These are phyloP conservation scores for Talaromyces sp. DNA, from an alignment of 2,329 filamentous ascomycete species.

Conservation along the genomic window DNA sequence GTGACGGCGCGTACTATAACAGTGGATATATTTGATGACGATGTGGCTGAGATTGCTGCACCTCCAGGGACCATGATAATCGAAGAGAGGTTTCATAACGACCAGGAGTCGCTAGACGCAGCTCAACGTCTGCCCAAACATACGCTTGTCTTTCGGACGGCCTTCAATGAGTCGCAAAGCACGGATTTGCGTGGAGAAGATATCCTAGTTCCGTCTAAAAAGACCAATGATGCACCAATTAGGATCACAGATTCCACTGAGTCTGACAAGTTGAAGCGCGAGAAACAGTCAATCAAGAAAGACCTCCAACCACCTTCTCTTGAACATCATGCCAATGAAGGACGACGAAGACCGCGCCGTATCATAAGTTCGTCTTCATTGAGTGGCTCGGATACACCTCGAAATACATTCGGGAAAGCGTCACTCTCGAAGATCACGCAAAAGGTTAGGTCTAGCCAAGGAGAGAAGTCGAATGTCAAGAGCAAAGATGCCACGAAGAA, in stretches of 20 bases:
- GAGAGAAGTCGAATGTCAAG: conserved; percentile 26
- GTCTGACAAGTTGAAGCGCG: conserved; percentile 1
- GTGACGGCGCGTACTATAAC: conserved; percentile 46
- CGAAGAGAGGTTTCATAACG: conserved; percentile 47
- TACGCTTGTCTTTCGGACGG: conserved; percentile 45
- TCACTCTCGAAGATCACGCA: conserved; percentile 34
- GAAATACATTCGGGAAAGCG: conserved; percentile 25
- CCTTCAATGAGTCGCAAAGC: conserved; percentile 40
- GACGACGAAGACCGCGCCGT: conserved; percentile 15
- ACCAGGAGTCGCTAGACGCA: conserved; percentile 37
- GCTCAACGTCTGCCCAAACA: conserved; percentile 39
- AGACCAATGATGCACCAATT: background rate
- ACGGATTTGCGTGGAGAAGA: conserved; percentile 32
- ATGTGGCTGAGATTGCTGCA: conserved; percentile 40
- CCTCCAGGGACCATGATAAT: conserved; percentile 47
- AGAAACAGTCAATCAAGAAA: background rate
- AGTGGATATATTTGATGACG: conserved; percentile 45
- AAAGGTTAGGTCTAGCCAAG: conserved; percentile 28
- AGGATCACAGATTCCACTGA: background rate
- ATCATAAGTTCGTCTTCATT: conserved; percentile 19
- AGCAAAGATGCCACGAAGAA: conserved; percentile 22
- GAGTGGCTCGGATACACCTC: conserved; percentile 25
- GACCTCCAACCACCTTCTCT: background rate
- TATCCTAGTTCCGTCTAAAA: background rate
- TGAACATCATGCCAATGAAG: conserved; percentile 10